Evolutionary conservation across 148 eudicot genomes (phyloP).

Genomic region (Rhododendron ovatum): DNA sequence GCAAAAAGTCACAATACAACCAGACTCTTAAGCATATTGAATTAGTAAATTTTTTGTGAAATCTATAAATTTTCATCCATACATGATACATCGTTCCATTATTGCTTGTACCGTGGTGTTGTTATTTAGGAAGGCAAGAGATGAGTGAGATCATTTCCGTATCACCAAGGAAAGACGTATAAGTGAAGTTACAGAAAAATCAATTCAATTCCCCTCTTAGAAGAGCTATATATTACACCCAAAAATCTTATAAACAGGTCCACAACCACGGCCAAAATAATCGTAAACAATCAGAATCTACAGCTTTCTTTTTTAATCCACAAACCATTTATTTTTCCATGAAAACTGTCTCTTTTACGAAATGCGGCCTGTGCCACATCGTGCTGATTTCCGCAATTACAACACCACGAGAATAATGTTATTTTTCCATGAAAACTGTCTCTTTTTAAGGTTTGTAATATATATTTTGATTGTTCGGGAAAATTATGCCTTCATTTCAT

Average conservation of each 20-base stretch:
- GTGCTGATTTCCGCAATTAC: background rate
- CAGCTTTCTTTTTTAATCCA: background rate
- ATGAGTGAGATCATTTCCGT: background rate
- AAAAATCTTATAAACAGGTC: background rate
- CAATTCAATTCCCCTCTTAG: background rate
- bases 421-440: too few species aligned
- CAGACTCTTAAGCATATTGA: background rate
- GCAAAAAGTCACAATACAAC: conserved; percentile 6
- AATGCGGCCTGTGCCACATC: background rate
- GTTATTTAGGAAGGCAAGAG: background rate
- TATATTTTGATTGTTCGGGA: too few species aligned
- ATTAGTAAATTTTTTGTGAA: background rate
- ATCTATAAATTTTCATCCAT: background rate
- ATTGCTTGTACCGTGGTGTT: background rate
- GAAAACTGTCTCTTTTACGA: background rate
- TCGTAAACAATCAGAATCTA: background rate
- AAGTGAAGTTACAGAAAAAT: background rate
- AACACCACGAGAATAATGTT: background rate
- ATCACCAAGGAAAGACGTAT: background rate
- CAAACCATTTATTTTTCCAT: background rate
- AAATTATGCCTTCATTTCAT: too few species aligned
- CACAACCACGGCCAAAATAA: background rate
- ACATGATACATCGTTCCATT: background rate
- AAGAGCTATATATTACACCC: background rate
- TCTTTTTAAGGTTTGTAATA: too few species aligned